Conservation (phyloP, 768 basidiomycete genomes). For the Pleurotus eryngii region DNA sequence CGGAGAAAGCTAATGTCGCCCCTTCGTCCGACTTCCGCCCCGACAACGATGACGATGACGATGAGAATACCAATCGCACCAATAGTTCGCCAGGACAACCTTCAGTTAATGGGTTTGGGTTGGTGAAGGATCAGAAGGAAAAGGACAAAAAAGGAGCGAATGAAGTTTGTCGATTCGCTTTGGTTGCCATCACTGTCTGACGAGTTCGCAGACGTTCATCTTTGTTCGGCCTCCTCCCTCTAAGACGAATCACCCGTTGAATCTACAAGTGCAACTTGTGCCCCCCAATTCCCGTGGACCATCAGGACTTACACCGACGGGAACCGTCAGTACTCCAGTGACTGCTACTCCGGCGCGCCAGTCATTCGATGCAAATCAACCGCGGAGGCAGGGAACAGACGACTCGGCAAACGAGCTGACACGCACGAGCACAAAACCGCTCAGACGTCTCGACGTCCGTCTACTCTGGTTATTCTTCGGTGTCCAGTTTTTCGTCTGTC, state of each 20-base stretch:
- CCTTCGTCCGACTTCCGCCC: neutral
- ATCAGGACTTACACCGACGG: conserved; percentile 27
- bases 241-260: conserved; percentile 80
- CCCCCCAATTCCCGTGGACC: conserved; percentile 56
- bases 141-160: conserved; percentile 9
- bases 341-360: conserved; percentile 23
- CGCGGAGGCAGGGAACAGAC: conserved; percentile 3
- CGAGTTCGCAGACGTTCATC: conserved; percentile 68
- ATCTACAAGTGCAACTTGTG: conserved; percentile 89
- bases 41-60: conserved; percentile 9
- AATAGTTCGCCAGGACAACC: neutral
- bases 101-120: neutral
- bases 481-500: conserved; percentile 33
- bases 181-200: neutral
- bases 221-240: conserved; percentile 89
- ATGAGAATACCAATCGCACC: neutral
- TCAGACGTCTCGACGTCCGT: conserved; percentile 46
- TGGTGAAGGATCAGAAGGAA: conserved; percentile 8
- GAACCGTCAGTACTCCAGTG: conserved; percentile 25
- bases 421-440: conserved; percentile 55
- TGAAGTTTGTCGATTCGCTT: conserved; percentile 7
- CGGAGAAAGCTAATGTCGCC: neutral
- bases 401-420: conserved; percentile 16
- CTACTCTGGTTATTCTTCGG: conserved; percentile 39
- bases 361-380: neutral